phyloP scores from a whole-genome alignment of 176 grass and related monocot genomes.

The Miscanthus lutarioriparius region DNA sequence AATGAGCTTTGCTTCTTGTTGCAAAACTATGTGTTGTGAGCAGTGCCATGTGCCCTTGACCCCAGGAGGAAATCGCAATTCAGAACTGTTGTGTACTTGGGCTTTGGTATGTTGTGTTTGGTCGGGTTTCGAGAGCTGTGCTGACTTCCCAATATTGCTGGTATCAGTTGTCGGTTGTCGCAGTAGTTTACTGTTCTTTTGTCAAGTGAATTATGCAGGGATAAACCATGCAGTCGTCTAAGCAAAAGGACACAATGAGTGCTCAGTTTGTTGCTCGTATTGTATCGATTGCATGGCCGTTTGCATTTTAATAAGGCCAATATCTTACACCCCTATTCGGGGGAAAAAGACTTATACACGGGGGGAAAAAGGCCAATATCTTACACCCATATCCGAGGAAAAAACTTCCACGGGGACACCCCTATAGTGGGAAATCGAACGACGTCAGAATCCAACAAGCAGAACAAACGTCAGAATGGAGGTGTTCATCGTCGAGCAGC shows the following conservation, averaged over 20 bases:
- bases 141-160: background rate
- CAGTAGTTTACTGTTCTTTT: background rate
- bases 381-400: too few relatives aligned
- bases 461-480: too few relatives aligned
- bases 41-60: background rate
- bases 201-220: background rate
- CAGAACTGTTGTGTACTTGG: background rate
- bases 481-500: too few relatives aligned
- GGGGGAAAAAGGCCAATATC: too few relatives aligned
- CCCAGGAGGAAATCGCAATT: background rate
- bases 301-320: too few relatives aligned
- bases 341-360: too few relatives aligned
- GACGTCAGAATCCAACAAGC: too few relatives aligned
- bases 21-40: background rate
- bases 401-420: too few relatives aligned
- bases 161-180: background rate
- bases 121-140: background rate
- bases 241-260: background rate
- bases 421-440: too few relatives aligned
- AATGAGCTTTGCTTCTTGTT: conserved; percentile 6
- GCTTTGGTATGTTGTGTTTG: background rate
- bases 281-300: background rate
- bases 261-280: background rate
- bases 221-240: background rate
- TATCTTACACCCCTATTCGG: too few relatives aligned